Evolutionary conservation across 768 basidiomycete species (phyloP), one percentile per base, ranked within the genome.

Genomic region (Infundibulicybe gibba): DNA sequence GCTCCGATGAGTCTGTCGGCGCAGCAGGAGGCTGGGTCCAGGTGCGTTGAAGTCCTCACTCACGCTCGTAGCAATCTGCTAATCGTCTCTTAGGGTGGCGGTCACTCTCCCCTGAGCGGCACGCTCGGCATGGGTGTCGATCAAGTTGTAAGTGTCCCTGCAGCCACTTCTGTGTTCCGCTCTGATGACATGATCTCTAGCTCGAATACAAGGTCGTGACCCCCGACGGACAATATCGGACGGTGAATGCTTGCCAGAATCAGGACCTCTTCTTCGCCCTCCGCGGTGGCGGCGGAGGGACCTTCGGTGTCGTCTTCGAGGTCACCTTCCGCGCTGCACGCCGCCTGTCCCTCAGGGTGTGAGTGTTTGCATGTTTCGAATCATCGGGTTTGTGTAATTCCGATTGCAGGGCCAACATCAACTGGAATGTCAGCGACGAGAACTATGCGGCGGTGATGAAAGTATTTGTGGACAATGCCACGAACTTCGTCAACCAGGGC

Each of bases 241-340:
- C 54, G 17, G 67, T 62, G 12, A 77, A 76, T 48, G 48, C 49
- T 0, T 58, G 63, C 52, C 62, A 65, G 30, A 61, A 74, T 44
- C 15, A 61, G 3, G 72, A 77, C 47, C 64, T 77, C 3, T 77
- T 70, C 56, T 78, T 70, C 66, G 72, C 75, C 1, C 52, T 79
- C 32, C 66, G 74, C n/a, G 76, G 75, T 1, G 59, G 59, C 10
- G 73, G 74, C 1, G 72, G 72, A n/a, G 59, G 64, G 10, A 75
- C 68, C 0, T 74, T 61, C 37, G 71, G 70, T 25, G 25, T 25
- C 25, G 25, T 25, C 25, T 25, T 25, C 8, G 25, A 25, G 8
- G 25, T 25, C 25, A 25, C 25, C 8, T 25, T 25, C 25, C 25
- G 25, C 8, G 25, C 25, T 8, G 25, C 25, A 4, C 25, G 4